phyloP scores from a whole-genome alignment of 495 filamentous ascomycete species.

The Clohesyomyces aquaticus region DNA sequence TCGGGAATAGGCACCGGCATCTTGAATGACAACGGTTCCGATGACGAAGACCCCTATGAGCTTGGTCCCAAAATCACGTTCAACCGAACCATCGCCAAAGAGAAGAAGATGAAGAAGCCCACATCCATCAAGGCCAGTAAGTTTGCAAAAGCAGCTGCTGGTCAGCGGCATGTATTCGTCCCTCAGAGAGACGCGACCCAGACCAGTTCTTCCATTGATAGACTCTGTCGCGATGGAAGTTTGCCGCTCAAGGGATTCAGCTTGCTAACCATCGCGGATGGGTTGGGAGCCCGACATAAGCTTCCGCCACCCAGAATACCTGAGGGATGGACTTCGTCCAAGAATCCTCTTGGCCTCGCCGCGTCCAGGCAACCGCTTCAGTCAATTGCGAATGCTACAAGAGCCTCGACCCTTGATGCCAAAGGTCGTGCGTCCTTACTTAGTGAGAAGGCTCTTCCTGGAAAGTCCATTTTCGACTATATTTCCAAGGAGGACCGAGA shows the following conservation, averaged over 20 bases:
- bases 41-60: slow-evolving; percentile 94
- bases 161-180: slow-evolving; percentile 73
- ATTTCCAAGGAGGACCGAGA: slow-evolving; percentile 80
- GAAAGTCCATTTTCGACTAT: slow-evolving; percentile 95
- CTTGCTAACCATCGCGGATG: slow-evolving; percentile 62
- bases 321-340: slow-evolving; percentile 72
- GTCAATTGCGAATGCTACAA: slow-evolving; percentile 74
- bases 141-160: slow-evolving; percentile 66
- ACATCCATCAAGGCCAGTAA: slow-evolving; percentile 32
- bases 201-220: slow-evolving; percentile 60
- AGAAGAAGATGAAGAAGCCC: slow-evolving; percentile 73
- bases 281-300: slow-evolving; percentile 58
- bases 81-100: slow-evolving; percentile 78
- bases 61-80: slow-evolving; percentile 92
- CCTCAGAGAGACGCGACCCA: slow-evolving; percentile 70
- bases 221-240: slow-evolving; percentile 87
- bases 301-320: slow-evolving; percentile 79
- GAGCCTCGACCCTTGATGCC: slow-evolving; percentile 75
- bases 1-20: slow-evolving; percentile 82
- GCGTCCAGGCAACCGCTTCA: slow-evolving; percentile 51
- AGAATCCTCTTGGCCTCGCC: slow-evolving; percentile 47
- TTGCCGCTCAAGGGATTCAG: slow-evolving; percentile 85
- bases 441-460: slow-evolving; percentile 79
- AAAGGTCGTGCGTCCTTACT: slow-evolving; percentile 78
- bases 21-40: slow-evolving; percentile 94